A percentile compares a stretch with the other conserved stretches of the same genome.
These are phyloP conservation scores for Acer campestre DNA, from an alignment of 345 rosid species.

Conservation along the genomic window DNA sequence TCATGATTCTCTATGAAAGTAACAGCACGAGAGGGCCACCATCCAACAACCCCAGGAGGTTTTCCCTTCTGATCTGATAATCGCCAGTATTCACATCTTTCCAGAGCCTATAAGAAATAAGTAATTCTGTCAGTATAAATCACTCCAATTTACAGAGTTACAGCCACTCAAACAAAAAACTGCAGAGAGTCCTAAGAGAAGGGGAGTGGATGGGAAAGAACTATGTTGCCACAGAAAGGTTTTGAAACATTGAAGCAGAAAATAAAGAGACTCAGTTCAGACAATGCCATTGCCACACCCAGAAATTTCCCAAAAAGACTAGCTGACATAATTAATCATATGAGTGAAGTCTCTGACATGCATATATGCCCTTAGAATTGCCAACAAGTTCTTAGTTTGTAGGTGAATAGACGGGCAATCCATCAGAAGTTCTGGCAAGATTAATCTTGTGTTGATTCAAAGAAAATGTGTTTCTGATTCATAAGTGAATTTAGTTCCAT, in stretches of 20 bases:
- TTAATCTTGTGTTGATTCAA: not conserved
- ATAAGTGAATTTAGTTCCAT: not conserved
- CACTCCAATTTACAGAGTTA: not conserved
- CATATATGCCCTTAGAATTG: conserved; percentile 1
- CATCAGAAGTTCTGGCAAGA: conserved; percentile 2
- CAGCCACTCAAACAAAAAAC: not conserved
- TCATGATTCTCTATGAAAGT: conserved; percentile 97
- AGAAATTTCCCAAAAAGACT: not conserved
- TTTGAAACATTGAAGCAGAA: not conserved
- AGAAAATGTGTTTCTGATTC: not conserved
- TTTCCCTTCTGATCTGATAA: conserved; percentile 85
- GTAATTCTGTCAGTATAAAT: conserved; percentile 3
- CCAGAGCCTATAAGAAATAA: conserved; percentile 55
- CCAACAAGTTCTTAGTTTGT: not conserved
- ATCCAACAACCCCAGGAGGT: conserved; percentile 97
- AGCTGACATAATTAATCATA: not conserved
- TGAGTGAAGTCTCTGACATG: not conserved
- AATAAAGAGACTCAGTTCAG: not conserved
- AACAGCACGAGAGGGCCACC: conserved; percentile 99
- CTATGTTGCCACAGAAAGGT: not conserved
- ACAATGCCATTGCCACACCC: conserved; percentile 4
- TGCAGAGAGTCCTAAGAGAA: not conserved
- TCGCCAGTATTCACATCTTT: conserved; percentile 92
- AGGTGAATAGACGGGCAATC: not conserved
- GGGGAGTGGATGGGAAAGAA: not conserved